Percentiles rank a stretch among this genome's conserved stretches.
Evolutionary conservation across 768 basidiomycete genomes (phyloP).

Genomic region (Exidia glandulosa): DNA sequence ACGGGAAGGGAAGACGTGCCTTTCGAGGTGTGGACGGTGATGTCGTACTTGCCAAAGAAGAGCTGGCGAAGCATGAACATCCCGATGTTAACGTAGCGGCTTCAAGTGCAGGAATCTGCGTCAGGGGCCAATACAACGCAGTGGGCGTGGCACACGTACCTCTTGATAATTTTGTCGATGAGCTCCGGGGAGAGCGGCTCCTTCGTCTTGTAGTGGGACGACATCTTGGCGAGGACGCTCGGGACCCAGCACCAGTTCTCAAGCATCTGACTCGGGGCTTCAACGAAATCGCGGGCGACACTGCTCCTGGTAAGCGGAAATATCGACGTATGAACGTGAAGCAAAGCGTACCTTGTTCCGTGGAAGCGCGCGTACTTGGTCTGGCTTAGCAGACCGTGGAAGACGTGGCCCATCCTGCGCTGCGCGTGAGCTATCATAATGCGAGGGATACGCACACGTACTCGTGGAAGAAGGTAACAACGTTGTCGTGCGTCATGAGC

Average conservation of each 20-base stretch:
- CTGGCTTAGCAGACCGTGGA: constrained; percentile 46
- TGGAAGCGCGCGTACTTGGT: constrained; percentile 73
- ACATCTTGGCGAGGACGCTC: constrained; percentile 64
- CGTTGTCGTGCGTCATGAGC: constrained; percentile 78
- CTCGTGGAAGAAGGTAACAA: constrained; percentile 88
- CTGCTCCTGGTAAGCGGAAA: too few relatives aligned
- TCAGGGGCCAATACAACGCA: background rate
- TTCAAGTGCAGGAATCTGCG: constrained; percentile 6
- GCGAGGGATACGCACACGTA: background rate
- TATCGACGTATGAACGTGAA: background rate
- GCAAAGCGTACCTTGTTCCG: constrained; percentile 56
- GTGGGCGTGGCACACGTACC: constrained; percentile 26
- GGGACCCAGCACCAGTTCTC: constrained; percentile 94
- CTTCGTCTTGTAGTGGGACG: constrained; percentile 67
- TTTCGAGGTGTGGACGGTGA: constrained; percentile 61
- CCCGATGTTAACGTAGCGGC: constrained; percentile 67
- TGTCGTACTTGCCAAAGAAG: constrained; percentile 73
- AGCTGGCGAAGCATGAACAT: constrained; percentile 73
- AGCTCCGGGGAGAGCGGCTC: constrained; percentile 58
- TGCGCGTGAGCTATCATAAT: background rate
- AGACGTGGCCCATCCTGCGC: constrained; percentile 54
- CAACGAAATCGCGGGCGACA: constrained; percentile 73
- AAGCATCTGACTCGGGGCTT: constrained; percentile 86
- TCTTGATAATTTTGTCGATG: constrained; percentile 72
- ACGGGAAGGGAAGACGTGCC: constrained; percentile 24